A percentile compares a stretch with the other conserved stretches of the same genome.
phyloP scores from a whole-genome alignment of 768 basidiomycete species.

The Kwoniella bestiolae region DNA sequence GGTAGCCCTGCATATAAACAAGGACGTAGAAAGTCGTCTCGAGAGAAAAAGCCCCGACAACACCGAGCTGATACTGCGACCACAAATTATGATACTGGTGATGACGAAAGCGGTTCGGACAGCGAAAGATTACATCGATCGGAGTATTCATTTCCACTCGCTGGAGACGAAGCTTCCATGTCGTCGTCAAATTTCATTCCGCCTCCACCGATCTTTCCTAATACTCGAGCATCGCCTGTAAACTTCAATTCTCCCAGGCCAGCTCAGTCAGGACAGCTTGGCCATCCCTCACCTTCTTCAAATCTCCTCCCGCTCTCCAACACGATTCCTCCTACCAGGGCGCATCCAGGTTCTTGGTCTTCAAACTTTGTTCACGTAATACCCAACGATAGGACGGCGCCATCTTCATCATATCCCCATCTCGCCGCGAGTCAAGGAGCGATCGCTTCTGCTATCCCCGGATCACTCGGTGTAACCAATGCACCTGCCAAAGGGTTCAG shows the following conservation, averaged over 20 bases:
- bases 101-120: conserved; percentile 33
- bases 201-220: neutral
- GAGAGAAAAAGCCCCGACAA: conserved; percentile 26
- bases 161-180: neutral
- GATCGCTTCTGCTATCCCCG: neutral
- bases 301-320: neutral
- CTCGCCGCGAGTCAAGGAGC: neutral
- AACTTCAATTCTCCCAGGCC: neutral
- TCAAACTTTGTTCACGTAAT: neutral
- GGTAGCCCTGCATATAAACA: conserved; percentile 88
- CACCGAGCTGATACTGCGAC: conserved; percentile 16
- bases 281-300: neutral
- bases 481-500: conserved; percentile 63
- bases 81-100: conserved; percentile 26
- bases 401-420: neutral
- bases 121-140: conserved; percentile 8
- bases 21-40: conserved; percentile 58
- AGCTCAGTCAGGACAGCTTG: neutral
- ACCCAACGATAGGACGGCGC: neutral
- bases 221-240: neutral
- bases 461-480: neutral
- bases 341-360: neutral
- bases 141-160: conserved; percentile 1
- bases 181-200: neutral
- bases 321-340: neutral